Conservation (phyloP, 164 flowering plant genomes). For the Protea cynaroides region DNA sequence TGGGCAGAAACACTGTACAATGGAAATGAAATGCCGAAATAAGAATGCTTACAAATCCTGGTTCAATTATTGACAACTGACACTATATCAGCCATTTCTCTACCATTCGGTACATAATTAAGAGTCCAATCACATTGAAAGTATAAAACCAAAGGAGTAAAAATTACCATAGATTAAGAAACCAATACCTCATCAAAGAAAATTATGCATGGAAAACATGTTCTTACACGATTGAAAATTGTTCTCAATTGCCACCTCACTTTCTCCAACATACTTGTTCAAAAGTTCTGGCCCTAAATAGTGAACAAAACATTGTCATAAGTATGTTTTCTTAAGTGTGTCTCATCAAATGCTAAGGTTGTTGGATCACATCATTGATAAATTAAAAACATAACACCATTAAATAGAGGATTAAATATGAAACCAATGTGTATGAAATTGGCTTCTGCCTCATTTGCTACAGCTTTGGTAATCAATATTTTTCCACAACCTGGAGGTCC, state of each 20-base stretch:
- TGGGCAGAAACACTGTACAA: conserved; percentile 9
- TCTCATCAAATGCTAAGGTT: neutral
- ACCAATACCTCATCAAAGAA: conserved; percentile 91
- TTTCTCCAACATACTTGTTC: conserved; percentile 96
- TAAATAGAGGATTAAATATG: neutral
- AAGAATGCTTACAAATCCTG: too few relatives aligned
- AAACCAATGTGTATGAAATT: conserved; percentile 91
- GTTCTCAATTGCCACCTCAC: conserved; percentile 83
- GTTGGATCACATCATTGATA: too few relatives aligned
- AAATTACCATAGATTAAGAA: neutral
- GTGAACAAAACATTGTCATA: neutral
- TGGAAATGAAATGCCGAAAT: conserved; percentile 8
- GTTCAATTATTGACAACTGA: too few relatives aligned
- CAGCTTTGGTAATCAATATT: conserved; percentile 92
- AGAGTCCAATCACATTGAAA: too few relatives aligned
- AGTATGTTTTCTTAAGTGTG: neutral
- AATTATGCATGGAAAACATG: conserved; percentile 85
- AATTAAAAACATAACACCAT: neutral
- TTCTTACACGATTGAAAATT: conserved; percentile 80
- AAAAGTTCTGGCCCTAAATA: conserved; percentile 89
- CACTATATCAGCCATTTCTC: too few relatives aligned
- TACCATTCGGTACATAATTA: too few relatives aligned
- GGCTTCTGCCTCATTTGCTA: conserved; percentile 95
- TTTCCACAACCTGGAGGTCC: conserved; percentile 99
- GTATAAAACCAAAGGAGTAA: too few relatives aligned